Conservation (phyloP, 108 stramenopile genomes). For the Nannochloropsis salina region DNA sequence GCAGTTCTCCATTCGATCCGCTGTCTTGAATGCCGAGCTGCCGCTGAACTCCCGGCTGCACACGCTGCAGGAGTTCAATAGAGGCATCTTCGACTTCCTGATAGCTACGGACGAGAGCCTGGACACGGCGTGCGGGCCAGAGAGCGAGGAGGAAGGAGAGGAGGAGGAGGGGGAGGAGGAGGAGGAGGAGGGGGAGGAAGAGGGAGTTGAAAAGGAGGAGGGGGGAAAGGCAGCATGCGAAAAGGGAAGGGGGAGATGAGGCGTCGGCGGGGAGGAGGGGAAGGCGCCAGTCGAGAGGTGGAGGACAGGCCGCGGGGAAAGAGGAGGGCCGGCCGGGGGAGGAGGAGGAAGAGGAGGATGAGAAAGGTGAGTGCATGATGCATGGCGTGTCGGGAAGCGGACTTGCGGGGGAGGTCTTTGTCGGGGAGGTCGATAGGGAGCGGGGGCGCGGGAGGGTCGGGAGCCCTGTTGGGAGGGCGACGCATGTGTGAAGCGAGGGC, state of each 20-base stretch:
- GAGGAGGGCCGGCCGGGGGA: conserved; percentile 14
- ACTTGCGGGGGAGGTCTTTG: neutral
- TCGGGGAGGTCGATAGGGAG: neutral
- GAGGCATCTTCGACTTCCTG: conserved; percentile 96
- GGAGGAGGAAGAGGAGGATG: neutral
- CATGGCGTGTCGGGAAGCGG: too few relatives aligned
- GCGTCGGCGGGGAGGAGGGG: neutral
- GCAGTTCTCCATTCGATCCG: conserved; percentile 88
- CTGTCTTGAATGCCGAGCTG: conserved; percentile 91
- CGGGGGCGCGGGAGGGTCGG: neutral
- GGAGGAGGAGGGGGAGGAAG: conserved; percentile 42
- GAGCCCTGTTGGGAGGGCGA: neutral
- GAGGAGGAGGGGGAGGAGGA: conserved; percentile 23
- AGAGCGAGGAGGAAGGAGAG: conserved; percentile 28
- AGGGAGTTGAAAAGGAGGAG: conserved; percentile 20
- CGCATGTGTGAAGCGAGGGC: conserved; percentile 16
- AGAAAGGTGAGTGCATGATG: neutral
- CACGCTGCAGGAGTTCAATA: conserved; percentile 92
- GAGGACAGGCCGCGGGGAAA: neutral
- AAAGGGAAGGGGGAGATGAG: neutral
- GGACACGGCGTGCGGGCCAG: conserved; percentile 41
- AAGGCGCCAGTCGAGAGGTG: neutral
- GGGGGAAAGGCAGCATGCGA: neutral
- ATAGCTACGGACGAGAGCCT: conserved; percentile 86
- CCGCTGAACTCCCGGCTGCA: conserved; percentile 84